A percentile compares a stretch with the other conserved stretches of the same genome.
These are phyloP conservation scores for Mycena leptocephala DNA, from an alignment of 768 basidiomycete genomes.

Conservation along the genomic window DNA sequence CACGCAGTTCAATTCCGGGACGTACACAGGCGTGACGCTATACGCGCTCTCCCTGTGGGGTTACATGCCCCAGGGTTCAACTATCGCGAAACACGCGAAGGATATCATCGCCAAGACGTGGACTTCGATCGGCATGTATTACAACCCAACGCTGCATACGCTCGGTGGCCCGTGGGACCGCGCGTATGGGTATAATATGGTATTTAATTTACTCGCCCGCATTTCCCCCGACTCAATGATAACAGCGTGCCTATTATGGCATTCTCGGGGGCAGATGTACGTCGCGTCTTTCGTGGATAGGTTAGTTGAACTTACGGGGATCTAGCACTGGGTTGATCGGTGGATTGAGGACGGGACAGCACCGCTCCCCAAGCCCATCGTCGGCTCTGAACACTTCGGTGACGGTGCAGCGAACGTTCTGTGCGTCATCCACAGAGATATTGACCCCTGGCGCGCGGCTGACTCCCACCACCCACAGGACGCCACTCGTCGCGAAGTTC, in stretches of 20 bases:
- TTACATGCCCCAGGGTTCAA: slow-evolving; percentile 49
- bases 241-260: slow-evolving; percentile 44
- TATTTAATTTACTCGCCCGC: neutral
- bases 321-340: slow-evolving; percentile 43
- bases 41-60: slow-evolving; percentile 51
- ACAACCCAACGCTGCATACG: slow-evolving; percentile 47
- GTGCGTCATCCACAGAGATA: slow-evolving; percentile 20
- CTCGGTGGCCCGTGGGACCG: slow-evolving; percentile 50
- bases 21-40: slow-evolving; percentile 48
- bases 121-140: slow-evolving; percentile 40
- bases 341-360: slow-evolving; percentile 41
- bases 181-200: slow-evolving; percentile 50
- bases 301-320: neutral
- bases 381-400: slow-evolving; percentile 45
- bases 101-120: slow-evolving; percentile 47
- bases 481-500: slow-evolving; percentile 46
- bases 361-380: slow-evolving; percentile 44
- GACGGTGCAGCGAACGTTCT: slow-evolving; percentile 46
- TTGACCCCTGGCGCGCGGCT: neutral
- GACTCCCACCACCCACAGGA: slow-evolving; percentile 22
- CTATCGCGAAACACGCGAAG: slow-evolving; percentile 40
- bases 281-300: neutral
- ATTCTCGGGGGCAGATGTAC: slow-evolving; percentile 45
- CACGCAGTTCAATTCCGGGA: slow-evolving; percentile 50
- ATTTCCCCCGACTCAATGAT: neutral